Base-by-base conservation (phyloP, 1,284 basidiomycete genomes). In the Pyrrhoderma lamaoense region DNA sequence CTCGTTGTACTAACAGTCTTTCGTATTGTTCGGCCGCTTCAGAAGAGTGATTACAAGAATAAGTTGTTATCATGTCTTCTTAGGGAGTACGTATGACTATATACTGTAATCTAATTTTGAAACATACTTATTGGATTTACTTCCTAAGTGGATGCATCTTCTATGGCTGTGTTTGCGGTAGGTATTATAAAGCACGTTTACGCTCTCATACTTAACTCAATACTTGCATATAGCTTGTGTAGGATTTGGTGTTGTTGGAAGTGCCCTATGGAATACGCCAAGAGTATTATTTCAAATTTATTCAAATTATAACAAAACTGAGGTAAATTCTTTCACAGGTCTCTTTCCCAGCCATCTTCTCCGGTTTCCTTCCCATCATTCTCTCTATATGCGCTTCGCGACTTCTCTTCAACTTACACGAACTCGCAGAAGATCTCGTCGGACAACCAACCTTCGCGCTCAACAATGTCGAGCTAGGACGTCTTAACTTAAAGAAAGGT, bases 141-240 rank as follows among this genome's bases (percentile, higher is more conserved):
- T 52, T 8, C 14, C 42, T 3, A 19, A 53, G 51, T 23, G 51
- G 51, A 9, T 48, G 46, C 25, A 11, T 53, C 14, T 53, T 53
- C 36, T 53, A 53, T 22, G 36, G 47, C 8, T 48, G 51, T n/a
- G 51, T 53, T n/a, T 48, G 51, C 19, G 35, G 51, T 53, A 43
- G 35, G 42, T 45, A 18, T 18, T 39, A 37, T 37, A 9, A 9
- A 9, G 13, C 14, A 36, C 23, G 9, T n/a, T 13, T 45, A 14
- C 14, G 25, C 40, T 16, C 2, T 21, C 8, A 42, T 21, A 34
- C 16, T 45, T 2, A 42, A 16, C 16, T n/a, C 27, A n/a, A 5
- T 18, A 23, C 14, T 18, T 8, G 13, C 18, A n/a, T 9, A 2
- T 14, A 53, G 51, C 23, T 2, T 48, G 46, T 22, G 51, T 53